Evolutionary conservation across 2,329 filamentous ascomycete species (phyloP), one percentile per base, ranked within the genome.

Genomic region (Cladosporium halotolerans): DNA sequence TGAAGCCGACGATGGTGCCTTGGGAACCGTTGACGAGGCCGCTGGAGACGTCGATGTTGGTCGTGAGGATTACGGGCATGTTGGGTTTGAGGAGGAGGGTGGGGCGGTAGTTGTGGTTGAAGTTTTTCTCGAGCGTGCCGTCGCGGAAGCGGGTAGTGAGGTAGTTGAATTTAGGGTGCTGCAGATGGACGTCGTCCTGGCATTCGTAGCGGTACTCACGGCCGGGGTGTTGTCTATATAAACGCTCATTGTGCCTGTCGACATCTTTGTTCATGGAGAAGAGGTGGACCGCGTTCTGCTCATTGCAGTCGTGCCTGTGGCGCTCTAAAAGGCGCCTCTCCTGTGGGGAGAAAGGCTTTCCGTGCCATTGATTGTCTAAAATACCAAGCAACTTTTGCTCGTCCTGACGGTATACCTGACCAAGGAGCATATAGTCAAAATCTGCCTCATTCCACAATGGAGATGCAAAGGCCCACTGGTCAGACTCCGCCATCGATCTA

Each of bases 381-480:
- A 53, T 34, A 2, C 28, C n/a, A 7, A 53, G 10, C 28, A 53
- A 47, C 0, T n/a, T 16, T 4, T 33, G 14, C 9, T 53, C 51
- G 7, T 33, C 14, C 9, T 53, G 51, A 5, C 51, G 51, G 14
- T 53, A 44, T 7, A 85, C 79, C 4, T 75, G 69, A 1, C 68
- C 75, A 0, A 85, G 70, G 8, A 80, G 71, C 1, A 83, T 67
- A 53, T 80, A 72, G 2, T 63, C 64, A 59, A 85, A 84, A 1
- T 76, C 59, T 57, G 79, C 79, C 42, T 77, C 68, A 10, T 68
- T 55, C 83, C 82, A 86, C 0, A 75, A 75, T 2, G 65, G 53
- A 57, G 79, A 82, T 14, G 72, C 69, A 58, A 85, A 85, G 0
- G 81, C 82, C 78, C 80, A 85, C 18, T 44, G 42, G 11, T 39